Percentiles rank a stretch among this genome's conserved stretches.
Conservation (phyloP, 768 basidiomycete genomes). For the button mushroom (Agaricus bisporus) region DNA sequence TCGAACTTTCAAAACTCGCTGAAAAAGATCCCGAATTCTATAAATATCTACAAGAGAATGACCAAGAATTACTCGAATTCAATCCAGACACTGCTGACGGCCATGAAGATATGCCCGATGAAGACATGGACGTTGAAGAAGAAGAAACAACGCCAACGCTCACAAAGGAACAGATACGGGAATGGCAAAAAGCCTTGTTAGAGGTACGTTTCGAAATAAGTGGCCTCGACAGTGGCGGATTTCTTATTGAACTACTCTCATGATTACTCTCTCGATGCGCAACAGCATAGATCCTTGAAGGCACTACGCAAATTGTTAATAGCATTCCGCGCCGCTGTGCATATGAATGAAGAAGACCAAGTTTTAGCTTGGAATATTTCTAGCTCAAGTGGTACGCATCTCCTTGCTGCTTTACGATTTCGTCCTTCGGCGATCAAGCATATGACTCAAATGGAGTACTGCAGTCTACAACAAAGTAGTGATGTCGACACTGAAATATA, state of each 20-base stretch:
- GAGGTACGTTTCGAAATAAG: constrained; percentile 43
- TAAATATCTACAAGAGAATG: constrained; percentile 96
- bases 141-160: constrained; percentile 51
- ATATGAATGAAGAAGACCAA: constrained; percentile 83
- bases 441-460: constrained; percentile 5
- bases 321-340: constrained; percentile 86
- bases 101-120: constrained; percentile 38
- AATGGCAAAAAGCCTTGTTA: constrained; percentile 87
- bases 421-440: not conserved
- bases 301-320: constrained; percentile 78
- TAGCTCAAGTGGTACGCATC: constrained; percentile 57
- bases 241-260: not conserved
- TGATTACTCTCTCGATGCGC: not conserved
- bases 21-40: constrained; percentile 99
- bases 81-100: constrained; percentile 35
- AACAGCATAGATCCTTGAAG: constrained; percentile 77
- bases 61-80: constrained; percentile 85
- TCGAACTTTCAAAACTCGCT: constrained; percentile 81
- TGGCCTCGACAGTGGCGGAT: not conserved
- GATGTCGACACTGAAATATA: constrained; percentile 80
- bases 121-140: constrained; percentile 39
- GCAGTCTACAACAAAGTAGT: constrained; percentile 94
- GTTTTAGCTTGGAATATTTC: constrained; percentile 85
- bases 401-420: not conserved
- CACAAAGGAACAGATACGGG: constrained; percentile 62